Percentiles rank a stretch among this genome's conserved stretches.
Conservation (phyloP, 2,329 filamentous ascomycete genomes). For the Parastagonospora avenae region DNA sequence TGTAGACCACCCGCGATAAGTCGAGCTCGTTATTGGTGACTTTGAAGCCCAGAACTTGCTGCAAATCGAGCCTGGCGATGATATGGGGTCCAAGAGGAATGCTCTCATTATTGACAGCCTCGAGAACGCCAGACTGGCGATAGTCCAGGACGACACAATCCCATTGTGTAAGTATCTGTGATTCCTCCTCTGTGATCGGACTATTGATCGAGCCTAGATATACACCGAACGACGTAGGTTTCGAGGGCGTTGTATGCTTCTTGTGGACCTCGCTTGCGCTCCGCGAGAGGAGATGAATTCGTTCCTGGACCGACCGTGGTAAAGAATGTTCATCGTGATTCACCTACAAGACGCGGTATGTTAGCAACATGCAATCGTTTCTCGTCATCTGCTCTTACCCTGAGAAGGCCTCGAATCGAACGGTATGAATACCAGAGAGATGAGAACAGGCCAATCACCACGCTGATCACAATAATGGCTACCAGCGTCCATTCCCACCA, state of each 20-base stretch:
- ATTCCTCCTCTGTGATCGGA: constrained; percentile 34
- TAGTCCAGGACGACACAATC: constrained; percentile 41
- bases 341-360: constrained; percentile 20
- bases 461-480: constrained; percentile 39
- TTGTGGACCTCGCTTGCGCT: constrained; percentile 25
- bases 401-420: constrained; percentile 22
- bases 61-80: constrained; percentile 40
- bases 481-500: constrained; percentile 45
- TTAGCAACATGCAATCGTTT: neutral
- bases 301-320: constrained; percentile 37
- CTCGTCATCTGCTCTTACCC: constrained; percentile 19
- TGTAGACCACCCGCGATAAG: constrained; percentile 30
- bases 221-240: constrained; percentile 44
- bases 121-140: constrained; percentile 34
- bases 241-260: constrained; percentile 23
- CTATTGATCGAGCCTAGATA: constrained; percentile 37
- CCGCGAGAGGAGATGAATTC: constrained; percentile 31
- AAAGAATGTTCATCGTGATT: constrained; percentile 18
- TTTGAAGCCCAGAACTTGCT: constrained; percentile 25
- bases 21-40: constrained; percentile 30
- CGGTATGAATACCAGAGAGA: constrained; percentile 33
- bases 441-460: constrained; percentile 29
- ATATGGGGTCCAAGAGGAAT: constrained; percentile 36
- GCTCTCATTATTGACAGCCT: constrained; percentile 31
- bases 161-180: constrained; percentile 37